Percentiles rank a stretch among this genome's conserved stretches.
Evolutionary conservation across 441 rosid genomes (phyloP).

Genomic region (Cnidoscolus chayamansa): DNA sequence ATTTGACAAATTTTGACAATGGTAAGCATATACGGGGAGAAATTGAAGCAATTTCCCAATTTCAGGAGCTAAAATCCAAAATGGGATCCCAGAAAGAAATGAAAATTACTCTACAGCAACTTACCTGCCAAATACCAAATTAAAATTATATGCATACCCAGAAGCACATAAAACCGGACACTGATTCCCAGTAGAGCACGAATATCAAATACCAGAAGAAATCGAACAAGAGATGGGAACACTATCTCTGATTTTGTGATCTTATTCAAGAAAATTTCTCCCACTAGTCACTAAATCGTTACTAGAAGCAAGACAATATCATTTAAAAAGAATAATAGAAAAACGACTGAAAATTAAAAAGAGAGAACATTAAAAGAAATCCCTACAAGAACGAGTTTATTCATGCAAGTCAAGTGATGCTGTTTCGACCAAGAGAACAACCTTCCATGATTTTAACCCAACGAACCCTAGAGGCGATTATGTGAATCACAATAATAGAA

Average conservation of each 20-base stretch:
- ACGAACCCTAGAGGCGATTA: constrained; percentile 38
- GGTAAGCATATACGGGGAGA: background rate
- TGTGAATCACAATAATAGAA: constrained; percentile 22
- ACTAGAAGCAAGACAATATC: constrained; percentile 16
- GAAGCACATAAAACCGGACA: background rate
- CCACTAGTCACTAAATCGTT: constrained; percentile 21
- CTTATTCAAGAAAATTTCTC: background rate
- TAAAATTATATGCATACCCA: constrained; percentile 14
- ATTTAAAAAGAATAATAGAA: constrained; percentile 12
- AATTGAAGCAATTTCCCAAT: background rate
- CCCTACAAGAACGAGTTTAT: constrained; percentile 15
- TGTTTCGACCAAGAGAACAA: constrained; percentile 11
- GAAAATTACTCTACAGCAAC: background rate
- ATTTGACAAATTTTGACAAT: background rate
- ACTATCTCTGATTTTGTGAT: background rate
- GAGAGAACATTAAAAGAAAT: constrained; percentile 22
- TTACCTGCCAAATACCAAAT: background rate
- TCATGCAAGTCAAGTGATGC: constrained; percentile 23
- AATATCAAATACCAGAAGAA: constrained; percentile 7
- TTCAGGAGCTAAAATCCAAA: background rate
- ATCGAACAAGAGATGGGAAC: constrained; percentile 9
- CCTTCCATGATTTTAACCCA: constrained; percentile 20
- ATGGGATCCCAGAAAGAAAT: constrained; percentile 9
- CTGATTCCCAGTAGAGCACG: background rate
- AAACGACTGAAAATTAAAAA: background rate